These are phyloP conservation scores for Madurella fahalii DNA, from an alignment of 2,329 filamentous ascomycete species.

Conservation along the genomic window DNA sequence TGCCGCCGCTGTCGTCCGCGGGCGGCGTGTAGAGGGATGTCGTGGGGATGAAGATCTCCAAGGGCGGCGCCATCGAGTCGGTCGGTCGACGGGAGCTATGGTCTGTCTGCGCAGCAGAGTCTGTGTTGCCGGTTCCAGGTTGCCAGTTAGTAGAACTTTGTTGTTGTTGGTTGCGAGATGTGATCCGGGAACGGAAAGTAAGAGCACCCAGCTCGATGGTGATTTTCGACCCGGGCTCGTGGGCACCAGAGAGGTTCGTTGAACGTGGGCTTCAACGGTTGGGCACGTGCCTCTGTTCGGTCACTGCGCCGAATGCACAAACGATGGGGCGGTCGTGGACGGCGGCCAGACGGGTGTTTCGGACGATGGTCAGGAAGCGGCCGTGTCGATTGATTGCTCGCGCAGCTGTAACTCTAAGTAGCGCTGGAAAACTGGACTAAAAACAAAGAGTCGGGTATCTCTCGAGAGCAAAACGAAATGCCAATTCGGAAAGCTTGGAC, in stretches of 20 bases:
- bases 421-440: neutral
- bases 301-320: neutral
- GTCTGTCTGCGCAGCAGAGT: neutral
- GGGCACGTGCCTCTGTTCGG: neutral
- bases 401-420: neutral
- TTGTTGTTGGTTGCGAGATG: too few relatives aligned
- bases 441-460: slow-evolving; percentile 4
- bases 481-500: neutral
- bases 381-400: neutral
- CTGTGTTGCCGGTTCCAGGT: neutral
- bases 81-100: neutral
- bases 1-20: slow-evolving; percentile 33
- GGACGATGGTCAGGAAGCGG: neutral
- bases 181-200: too few relatives aligned
- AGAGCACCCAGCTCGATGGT: neutral
- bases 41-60: slow-evolving; percentile 65
- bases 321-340: neutral
- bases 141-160: neutral
- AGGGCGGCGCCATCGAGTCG: slow-evolving; percentile 56
- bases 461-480: neutral
- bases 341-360: neutral
- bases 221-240: neutral
- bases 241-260: neutral
- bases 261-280: neutral
- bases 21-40: slow-evolving; percentile 51